Conservation (phyloP, 2,329 filamentous ascomycete genomes). For the Aspergillus clavatus region DNA sequence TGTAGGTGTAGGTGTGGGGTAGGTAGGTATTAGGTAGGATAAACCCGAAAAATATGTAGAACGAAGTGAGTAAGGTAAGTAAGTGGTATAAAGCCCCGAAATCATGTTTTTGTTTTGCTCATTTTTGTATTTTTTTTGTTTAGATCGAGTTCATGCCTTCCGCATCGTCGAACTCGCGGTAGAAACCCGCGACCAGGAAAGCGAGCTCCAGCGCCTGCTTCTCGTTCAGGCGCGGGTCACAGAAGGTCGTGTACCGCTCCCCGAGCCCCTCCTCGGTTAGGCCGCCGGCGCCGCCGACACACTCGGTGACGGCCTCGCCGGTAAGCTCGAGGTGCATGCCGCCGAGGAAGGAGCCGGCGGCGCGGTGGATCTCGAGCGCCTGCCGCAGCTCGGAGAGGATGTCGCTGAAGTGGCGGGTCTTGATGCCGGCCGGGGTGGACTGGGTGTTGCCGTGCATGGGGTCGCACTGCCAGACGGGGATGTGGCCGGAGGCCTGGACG, state of each 20-base stretch:
- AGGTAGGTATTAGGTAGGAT: too few species aligned
- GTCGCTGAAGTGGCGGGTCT: conserved; percentile 85
- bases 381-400: conserved; percentile 83
- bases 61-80: too few species aligned
- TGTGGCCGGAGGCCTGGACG: conserved; percentile 70
- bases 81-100: too few species aligned
- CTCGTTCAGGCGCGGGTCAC: conserved; percentile 91
- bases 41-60: too few species aligned
- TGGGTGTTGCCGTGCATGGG: conserved; percentile 88
- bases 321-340: conserved; percentile 94
- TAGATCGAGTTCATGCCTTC: conserved; percentile 14
- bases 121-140: too few species aligned
- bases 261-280: conserved; percentile 83
- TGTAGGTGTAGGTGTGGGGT: too few species aligned
- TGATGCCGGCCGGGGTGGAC: conserved; percentile 69
- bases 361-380: conserved; percentile 77
- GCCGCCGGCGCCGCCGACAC: conserved; percentile 81
- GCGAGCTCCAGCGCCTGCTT: conserved; percentile 95
- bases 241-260: conserved; percentile 91
- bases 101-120: too few species aligned
- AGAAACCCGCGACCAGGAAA: conserved; percentile 86
- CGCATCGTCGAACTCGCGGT: conserved; percentile 45
- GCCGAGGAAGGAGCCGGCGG: conserved; percentile 79
- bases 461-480: conserved; percentile 95
- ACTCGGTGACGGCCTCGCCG: conserved; percentile 94